Evolutionary conservation across 371 early-diverging fungal species (phyloP), one percentile per base, ranked within the genome.

Genomic region (Mortierella sp.): DNA sequence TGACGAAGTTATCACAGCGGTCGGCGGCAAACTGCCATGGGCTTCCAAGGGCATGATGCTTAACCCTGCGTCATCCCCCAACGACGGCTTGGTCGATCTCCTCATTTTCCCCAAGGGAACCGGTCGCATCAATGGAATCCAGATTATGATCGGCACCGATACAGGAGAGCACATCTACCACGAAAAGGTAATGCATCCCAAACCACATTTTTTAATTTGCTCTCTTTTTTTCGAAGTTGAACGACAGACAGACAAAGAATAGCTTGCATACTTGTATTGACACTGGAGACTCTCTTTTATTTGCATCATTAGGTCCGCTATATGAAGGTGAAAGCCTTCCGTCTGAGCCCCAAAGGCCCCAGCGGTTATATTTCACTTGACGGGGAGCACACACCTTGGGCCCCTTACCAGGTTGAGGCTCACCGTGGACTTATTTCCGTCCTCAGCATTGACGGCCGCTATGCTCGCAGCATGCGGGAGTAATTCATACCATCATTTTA

Each of bases 391-490:
- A 91, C 91, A 34, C 91, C 92, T 10, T 85, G 87, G 28, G 89
- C 89, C 44, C 91, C 92, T 4, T 92, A 92, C 76, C 94, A 94
- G 75, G 92, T 92, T 10, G 91, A 94, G 73, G 92, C 92, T 13
- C 92, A 92, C 80, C 90, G 90, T 60, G 84, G 89, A n/a, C 80
- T 93, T 28, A 89, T 88, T 21, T 89, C 87, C 65, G 88, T 93
- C 5, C 72, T 93, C 34, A 89, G 90, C 45, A 75, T 93, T 54
- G 84, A 90, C 3, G 90, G 89, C 3, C 81, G 85, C 52, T 85
- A 84, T 48, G 80, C 81, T 24, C 78, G 84, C 24, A 84, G 84
- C 55, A 80, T 84, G 78, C 68, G 63, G 38, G 63, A 63, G 63
- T 63, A 34, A 63, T 7, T 8, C 19, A 19, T 19, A 16, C 19